Base-by-base conservation (phyloP, 2,329 filamentous ascomycete species). In the Verticillium tricorpus region DNA sequence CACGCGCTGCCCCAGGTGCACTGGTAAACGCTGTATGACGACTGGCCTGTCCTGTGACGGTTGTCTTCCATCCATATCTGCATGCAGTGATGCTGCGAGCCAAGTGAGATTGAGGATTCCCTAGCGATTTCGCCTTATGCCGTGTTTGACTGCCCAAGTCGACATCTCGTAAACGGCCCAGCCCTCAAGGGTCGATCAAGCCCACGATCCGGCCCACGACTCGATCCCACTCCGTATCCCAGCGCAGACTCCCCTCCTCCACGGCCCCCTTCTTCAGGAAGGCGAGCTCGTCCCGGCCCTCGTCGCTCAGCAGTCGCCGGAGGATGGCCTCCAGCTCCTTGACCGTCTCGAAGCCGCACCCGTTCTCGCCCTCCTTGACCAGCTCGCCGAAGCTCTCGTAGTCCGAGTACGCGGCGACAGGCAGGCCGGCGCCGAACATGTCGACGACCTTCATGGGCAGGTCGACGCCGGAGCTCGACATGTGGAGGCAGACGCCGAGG, bases 401-500 rank as follows among this genome's bases (percentile, higher is more conserved):
- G 2, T 85, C 84, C 31, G 85, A 86, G 82, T 95, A 98, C 4
- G 93, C 94, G 0, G 89, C 88, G 0, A 99, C 95, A 0, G 95
- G 95, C 32, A 99, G 79, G 0, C 94, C 95, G 0, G 93, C 90
- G 2, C 95, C 95, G 73, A 99, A 98, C 93, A 99, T 97, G 73
- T 99, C 95, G 15, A 99, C 93, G 1, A 99, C 93, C 77, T 99
- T 99, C 95, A 99, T 99, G 0, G 95, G 95, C 22, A 99, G 80
- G 75, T 99, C 95, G 0, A 99, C 93, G 1, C 95, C 95, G 2
- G 92, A 97, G 67, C 91, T 96, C 15, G 93, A 97, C 66, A 87
- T 97, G 77, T 99, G 95, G 31, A 99, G 80, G 61, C 92, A 96
- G 28, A 99, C 86, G 11, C 95, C 95, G 0, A 99, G 80, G 69